Base-by-base conservation (phyloP, 495 filamentous ascomycete species). In the Endocarpon pusillum region DNA sequence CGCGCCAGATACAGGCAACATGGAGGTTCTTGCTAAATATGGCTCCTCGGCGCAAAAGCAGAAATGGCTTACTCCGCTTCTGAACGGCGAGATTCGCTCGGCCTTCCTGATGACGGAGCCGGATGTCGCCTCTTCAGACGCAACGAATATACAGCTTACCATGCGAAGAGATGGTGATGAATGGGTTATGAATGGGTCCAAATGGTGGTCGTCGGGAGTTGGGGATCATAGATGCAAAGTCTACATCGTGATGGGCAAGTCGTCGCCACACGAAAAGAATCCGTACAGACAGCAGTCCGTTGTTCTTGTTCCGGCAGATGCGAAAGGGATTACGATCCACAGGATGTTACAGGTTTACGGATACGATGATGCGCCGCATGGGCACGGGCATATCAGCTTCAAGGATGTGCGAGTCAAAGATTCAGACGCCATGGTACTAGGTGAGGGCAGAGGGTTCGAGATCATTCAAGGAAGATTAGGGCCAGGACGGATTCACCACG, bases 71-170 rank as follows among this genome's bases (percentile, higher is more conserved):
- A 65, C 64, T 40, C 85, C 84, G 1, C 55, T 93, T 49, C 64
- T 94, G 59, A 74, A 86, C 6, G 85, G 85, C 30, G 60, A 81
- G 49, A 92, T 92, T 39, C 71, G 85, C 38, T 85, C 78, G 10
- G 84, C 83, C 2, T 94, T 93, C 57, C 63, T 93, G 26, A 94
- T 93, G 85, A 94, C 85, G 0, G 85, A 94, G 59, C 81, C 82
- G 4, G 74, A 79, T 41, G 64, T 83, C 16, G 85, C 85, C 11
- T 84, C 77, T 1, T 82, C 77, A 17, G 85, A 94, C 58, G 85
- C 85, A 9, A 82, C 67, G 14, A 94, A 94, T 47, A 92, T 94
- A 41, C 64, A 81, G 50, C 52, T 94, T 46, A 71, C 69, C 35
- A 92, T 94, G 46, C 73, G 61, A 35, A 73, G 62, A 32, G 80